Conservation (phyloP, 1,284 basidiomycete genomes). For the Malassezia slooffiae region DNA sequence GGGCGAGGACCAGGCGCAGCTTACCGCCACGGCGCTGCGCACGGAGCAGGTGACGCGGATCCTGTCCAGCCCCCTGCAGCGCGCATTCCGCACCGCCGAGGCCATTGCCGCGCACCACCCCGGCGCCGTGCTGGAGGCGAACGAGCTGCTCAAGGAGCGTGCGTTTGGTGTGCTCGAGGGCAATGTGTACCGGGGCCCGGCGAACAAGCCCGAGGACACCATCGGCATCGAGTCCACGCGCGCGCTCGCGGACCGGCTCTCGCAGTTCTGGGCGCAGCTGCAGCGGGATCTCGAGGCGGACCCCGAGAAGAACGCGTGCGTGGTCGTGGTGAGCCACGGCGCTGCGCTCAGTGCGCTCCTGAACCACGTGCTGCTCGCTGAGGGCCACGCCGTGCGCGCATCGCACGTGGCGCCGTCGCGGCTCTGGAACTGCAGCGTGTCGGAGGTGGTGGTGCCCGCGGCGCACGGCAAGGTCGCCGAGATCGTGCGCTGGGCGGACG, state of each 20-base stretch:
- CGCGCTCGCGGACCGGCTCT: conserved; percentile 21
- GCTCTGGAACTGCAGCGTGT: conserved; percentile 43
- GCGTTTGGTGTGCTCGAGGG: conserved; percentile 38
- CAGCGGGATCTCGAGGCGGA: neutral
- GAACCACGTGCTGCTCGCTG: conserved; percentile 25
- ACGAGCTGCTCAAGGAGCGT: conserved; percentile 35
- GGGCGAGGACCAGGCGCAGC: conserved; percentile 30
- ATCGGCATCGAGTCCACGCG: conserved; percentile 31
- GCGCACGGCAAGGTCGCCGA: neutral
- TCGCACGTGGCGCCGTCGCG: conserved; percentile 18
- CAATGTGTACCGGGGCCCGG: conserved; percentile 22
- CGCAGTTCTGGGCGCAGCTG: conserved; percentile 32
- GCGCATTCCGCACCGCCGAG: conserved; percentile 19
- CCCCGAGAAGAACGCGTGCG: too few species aligned
- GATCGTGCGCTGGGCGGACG: conserved; percentile 13
- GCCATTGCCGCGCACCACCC: conserved; percentile 14
- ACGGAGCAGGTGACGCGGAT: conserved; percentile 25
- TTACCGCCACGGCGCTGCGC: conserved; percentile 24
- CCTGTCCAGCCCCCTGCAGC: conserved; percentile 31
- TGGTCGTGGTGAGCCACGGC: conserved; percentile 39
- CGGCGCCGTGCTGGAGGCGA: conserved; percentile 13
- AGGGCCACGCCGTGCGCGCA: conserved; percentile 19
- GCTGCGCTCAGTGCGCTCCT: conserved; percentile 34
- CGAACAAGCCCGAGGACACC: conserved; percentile 27
- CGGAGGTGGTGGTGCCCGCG: conserved; percentile 21